Base-by-base conservation (phyloP, 495 filamentous ascomycete species). In the Glutinoglossum americanum region DNA sequence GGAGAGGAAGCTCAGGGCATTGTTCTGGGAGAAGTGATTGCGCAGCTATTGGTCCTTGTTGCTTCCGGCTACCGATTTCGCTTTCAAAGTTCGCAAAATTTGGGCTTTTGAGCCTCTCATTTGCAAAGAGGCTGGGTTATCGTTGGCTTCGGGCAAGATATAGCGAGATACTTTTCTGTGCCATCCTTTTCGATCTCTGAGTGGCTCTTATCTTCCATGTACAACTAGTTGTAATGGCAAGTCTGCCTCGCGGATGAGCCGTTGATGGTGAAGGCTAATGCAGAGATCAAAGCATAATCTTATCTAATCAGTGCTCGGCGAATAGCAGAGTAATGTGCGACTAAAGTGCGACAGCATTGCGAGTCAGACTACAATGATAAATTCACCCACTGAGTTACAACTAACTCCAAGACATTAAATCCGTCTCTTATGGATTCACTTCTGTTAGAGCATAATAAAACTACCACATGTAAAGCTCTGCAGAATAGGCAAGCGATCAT, bases 1-100 rank as follows among this genome's bases (percentile, higher is more conserved):
- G 57, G 66, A 70, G 59, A 47, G 61, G 59, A 66, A 63, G 58
- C 51, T 70, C 60, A 68, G 65, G 60, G 60, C 61, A 28, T 39
- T 69, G 33, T 68, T 71, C 56, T 66, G 68, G 68, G 62, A 27
- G 39, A 27, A 58, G 23, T 48, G 27, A 41, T 19, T 30, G 23
- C 25, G 7, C 23, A 1, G 15, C 15, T 30, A 6, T 28, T 2
- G 26, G 5, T 1, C 28, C 23, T 15, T 17, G 49, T n/a, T 30
- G 49, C 3, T 10, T 17, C 26, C 19, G 10, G 13, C 25, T 28
- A 3, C 49, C 23, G 7, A 28, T 53, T 53, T 53, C 17, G 41
- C 41, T 45, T 23, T n/a, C n/a, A 45, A 21, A 10, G 1, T 7
- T 10, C 13, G 37, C 37, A 39, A 13, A 39, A 39, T n/a, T n/a